Evolutionary conservation across 345 rosid genomes (phyloP).

Genomic region (Populus tremula): DNA sequence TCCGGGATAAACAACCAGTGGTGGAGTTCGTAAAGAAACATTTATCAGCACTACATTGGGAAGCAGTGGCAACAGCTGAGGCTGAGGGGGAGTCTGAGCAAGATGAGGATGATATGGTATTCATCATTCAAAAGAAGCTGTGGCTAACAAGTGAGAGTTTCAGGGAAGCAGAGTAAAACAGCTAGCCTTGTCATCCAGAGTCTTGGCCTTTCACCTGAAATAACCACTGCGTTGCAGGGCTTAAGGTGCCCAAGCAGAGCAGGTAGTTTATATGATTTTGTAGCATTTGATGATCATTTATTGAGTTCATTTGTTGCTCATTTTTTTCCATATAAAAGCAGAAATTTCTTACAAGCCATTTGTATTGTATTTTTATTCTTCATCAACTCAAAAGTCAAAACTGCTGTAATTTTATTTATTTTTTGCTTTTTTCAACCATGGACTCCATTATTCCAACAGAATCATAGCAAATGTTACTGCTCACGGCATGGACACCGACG

Average conservation of each 20-base stretch:
- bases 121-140: constrained; percentile 69
- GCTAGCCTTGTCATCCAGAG: neutral
- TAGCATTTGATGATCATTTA: constrained; percentile 27
- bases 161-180: constrained; percentile 55
- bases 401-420: no score
- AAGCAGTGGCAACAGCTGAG: constrained; percentile 53
- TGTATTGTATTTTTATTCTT: no score
- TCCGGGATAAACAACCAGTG: constrained; percentile 63
- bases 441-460: neutral
- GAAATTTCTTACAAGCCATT: no score
- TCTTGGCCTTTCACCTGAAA: neutral
- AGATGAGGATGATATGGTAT: constrained; percentile 50
- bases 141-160: constrained; percentile 85
- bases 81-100: constrained; percentile 49
- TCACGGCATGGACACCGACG: no score
- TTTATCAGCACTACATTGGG: constrained; percentile 77
- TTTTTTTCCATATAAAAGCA: no score
- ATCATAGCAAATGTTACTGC: no score
- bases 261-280: constrained; percentile 34
- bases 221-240: constrained; percentile 16
- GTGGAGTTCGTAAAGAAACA: constrained; percentile 68
- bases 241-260: constrained; percentile 18
- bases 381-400: no score
- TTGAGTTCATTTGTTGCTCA: no score
- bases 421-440: no score